These are phyloP conservation scores for Jasminum sambac DNA, from an alignment of 257 asterid species.

Conservation along the genomic window DNA sequence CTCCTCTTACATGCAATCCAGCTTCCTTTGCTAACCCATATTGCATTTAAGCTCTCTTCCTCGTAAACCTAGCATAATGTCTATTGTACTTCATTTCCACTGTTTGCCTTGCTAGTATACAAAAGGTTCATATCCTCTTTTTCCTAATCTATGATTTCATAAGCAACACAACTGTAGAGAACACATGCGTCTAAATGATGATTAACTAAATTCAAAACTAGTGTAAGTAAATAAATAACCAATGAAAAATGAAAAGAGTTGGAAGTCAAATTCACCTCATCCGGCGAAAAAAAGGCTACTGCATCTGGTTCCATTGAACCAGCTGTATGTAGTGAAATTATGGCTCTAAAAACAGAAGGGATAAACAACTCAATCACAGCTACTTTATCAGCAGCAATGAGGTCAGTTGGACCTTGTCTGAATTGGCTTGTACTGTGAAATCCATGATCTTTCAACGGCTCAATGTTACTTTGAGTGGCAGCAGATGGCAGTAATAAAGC, in stretches of 20 bases:
- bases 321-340: conserved; percentile 81
- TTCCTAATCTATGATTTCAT: conserved; percentile 6
- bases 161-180: conserved; percentile 8
- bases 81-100: neutral
- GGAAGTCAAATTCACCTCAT: conserved; percentile 57
- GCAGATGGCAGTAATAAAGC: conserved; percentile 64
- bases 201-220: conserved; percentile 5
- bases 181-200: conserved; percentile 8
- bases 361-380: conserved; percentile 72
- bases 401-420: conserved; percentile 57
- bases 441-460: conserved; percentile 56
- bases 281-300: conserved; percentile 89
- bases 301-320: conserved; percentile 87
- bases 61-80: neutral
- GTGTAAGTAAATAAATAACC: neutral
- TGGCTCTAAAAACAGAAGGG: conserved; percentile 77
- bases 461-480: conserved; percentile 49
- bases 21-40: neutral
- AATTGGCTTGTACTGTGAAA: conserved; percentile 54
- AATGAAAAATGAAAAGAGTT: neutral
- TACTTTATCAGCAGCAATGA: conserved; percentile 57
- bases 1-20: neutral
- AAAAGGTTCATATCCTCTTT: neutral
- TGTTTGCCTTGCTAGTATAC: neutral
- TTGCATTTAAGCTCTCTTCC: neutral